Base-by-base conservation (phyloP, 164 flowering plant genomes). In the Annona cherimola region DNA sequence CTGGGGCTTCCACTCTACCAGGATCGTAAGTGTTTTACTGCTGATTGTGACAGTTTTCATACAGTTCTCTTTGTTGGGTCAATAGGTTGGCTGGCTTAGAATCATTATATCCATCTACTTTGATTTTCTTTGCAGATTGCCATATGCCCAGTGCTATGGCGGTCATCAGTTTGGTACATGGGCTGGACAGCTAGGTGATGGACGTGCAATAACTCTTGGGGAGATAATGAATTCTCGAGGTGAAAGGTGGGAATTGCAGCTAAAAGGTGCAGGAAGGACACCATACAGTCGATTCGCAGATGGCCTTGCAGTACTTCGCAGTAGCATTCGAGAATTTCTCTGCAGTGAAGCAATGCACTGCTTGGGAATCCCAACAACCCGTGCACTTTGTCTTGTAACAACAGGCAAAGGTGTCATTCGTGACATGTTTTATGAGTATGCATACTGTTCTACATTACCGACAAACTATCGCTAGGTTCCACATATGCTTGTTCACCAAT, bases 171-270 rank as follows among this genome's bases (percentile, higher is more conserved):
- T 95, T 83, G 99, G 99, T 60, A 86, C 80, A 82, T 95, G 98
- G 98, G 99, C 99, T 77, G 99, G 97, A 55, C 99, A 95, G 84
- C 80, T 95, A 71, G 99, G 98, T 76, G 99, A 95, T 87, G 98
- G 98, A 67, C 88, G 99, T 69, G 98, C 99, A 55, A 88, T 95
- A 69, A 91, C 99, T 8, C 86, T 95, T 14, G 99, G 99, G 11
- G 98, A 95, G 77, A 57, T 93, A 76, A 61, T 95, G 26, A 95
- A 93, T 78, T 89, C 92, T 1, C 86, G 79, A 72, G 83, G 87
- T 67, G 91, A 90, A 84, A 88, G 98, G 76, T 93, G 98, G 98
- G 99, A 95, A 73, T 76, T 95, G 80, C 98, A 95, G 81, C 94
- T 95, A 46, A 95, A 95, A 87, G 98, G 98, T 78, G 90, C 96